phyloP scores from a whole-genome alignment of 371 early-diverging fungal genomes.

The Conidiobolus incongruus region DNA sequence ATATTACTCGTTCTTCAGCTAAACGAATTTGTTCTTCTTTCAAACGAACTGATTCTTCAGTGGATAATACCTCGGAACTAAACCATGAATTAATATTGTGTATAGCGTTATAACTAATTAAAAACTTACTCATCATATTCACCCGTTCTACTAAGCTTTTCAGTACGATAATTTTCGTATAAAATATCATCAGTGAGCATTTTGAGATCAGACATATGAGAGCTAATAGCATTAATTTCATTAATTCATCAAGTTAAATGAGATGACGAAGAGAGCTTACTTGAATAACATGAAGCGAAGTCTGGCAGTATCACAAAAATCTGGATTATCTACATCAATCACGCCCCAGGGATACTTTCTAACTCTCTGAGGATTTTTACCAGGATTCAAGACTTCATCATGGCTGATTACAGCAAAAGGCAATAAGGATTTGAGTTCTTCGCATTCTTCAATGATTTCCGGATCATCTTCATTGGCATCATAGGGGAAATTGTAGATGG shows the following conservation, averaged over 20 bases:
- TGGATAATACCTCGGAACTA: conserved; percentile 8
- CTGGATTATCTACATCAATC: conserved; percentile 34
- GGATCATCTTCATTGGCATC: conserved; percentile 63
- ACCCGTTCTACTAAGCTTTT: conserved; percentile 53
- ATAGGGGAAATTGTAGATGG: conserved; percentile 65
- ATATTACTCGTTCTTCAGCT: conserved; percentile 30
- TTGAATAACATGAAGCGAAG: conserved; percentile 75
- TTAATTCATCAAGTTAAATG: not conserved
- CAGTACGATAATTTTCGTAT: conserved; percentile 94
- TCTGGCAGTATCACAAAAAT: conserved; percentile 78
- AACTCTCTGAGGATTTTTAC: conserved; percentile 30
- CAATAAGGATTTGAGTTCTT: conserved; percentile 69
- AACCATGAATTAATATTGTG: not conserved
- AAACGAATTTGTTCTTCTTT: conserved; percentile 34
- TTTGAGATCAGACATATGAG: conserved; percentile 86
- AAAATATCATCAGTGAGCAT: conserved; percentile 83
- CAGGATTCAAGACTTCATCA: conserved; percentile 70
- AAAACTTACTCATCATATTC: conserved; percentile 26
- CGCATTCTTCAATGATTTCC: conserved; percentile 89
- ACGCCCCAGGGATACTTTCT: conserved; percentile 99
- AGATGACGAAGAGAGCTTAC: conserved; percentile 14
- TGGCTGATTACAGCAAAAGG: conserved; percentile 95
- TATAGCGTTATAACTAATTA: not conserved
- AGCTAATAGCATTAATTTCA: conserved; percentile 21
- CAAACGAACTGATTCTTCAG: conserved; percentile 11